Percentiles rank a stretch among this genome's conserved stretches.
Conservation (phyloP, 2,329 filamentous ascomycete genomes). For the Pseudodiploospora longispora region DNA sequence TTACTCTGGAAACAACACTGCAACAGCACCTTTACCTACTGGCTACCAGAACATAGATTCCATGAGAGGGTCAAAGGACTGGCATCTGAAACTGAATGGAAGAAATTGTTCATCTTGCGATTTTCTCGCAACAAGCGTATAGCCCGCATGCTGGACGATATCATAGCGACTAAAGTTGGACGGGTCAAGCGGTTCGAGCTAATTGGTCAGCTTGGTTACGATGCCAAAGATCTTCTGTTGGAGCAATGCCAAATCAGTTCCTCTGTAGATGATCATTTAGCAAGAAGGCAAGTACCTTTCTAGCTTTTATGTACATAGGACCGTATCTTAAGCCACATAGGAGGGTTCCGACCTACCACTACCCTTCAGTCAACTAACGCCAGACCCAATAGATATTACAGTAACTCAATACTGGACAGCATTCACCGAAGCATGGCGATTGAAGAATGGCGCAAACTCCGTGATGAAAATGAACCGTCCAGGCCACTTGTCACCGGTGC, state of each 20-base stretch:
- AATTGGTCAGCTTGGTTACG: conserved; percentile 69
- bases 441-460: conserved; percentile 57
- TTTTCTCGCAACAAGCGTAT: conserved; percentile 44
- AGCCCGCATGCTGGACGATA: conserved; percentile 51
- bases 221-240: conserved; percentile 79
- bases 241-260: conserved; percentile 54
- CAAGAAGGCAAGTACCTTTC: conserved; percentile 46
- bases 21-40: conserved; percentile 59
- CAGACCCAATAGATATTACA: conserved; percentile 57
- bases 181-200: conserved; percentile 62
- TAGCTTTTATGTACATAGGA: no score
- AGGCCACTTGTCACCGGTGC: conserved; percentile 29
- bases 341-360: neutral
- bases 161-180: conserved; percentile 62
- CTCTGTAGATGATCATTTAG: conserved; percentile 63
- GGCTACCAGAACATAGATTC: conserved; percentile 61
- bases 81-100: conserved; percentile 63
- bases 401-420: conserved; percentile 63
- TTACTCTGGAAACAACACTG: conserved; percentile 79
- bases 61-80: conserved; percentile 43
- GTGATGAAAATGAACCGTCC: conserved; percentile 12
- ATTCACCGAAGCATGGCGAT: conserved; percentile 77
- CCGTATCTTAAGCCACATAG: no score
- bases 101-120: conserved; percentile 53
- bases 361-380: conserved; percentile 3